Evolutionary conservation across 192 early-diverging fungal species (phyloP), one percentile per base, ranked within the genome.

Genomic region (Spizellomyces punctatus): DNA sequence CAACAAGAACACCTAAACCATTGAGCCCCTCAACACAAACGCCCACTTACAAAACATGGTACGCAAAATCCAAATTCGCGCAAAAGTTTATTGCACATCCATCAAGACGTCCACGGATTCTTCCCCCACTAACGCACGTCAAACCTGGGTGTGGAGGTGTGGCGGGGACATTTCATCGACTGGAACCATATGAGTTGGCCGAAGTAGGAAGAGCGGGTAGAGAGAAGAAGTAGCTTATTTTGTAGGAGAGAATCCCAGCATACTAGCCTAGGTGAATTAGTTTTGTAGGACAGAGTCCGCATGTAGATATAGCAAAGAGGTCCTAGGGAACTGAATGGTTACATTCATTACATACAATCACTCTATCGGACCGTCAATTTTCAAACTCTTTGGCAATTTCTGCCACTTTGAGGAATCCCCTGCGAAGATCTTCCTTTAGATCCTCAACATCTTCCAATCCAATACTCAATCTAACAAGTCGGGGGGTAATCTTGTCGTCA

Each of bases 361-460:
- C 27, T 36, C 27, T 36, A 36, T 36, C 27, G 27, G 3, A 36
- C 27, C 27, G 27, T 36, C 17, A 41, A 10, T 61, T 14, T 6
- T 19, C 59, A 61, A 61, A 61, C 36, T 61, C 42, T 41, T 42
- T 16, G 36, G 42, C 59, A 17, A 17, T 14, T 16, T 61, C 16
- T 54, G 27, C 42, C 5, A 61, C 59, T 5, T n/a, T 50, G 17
- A 59, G 59, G 47, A 91, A 78, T 19, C 82, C 85, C 50, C 76
- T 75, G 42, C 75, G 66, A 76, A 86, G 83, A 67, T 91, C 90
- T n/a, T 66, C 72, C 43, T 84, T 86, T 67, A 91, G 73, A 44
- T 90, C 90, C 43, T 89, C 86, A 57, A 82, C 69, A 43, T 78
- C 73, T 77, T 93, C 91, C 59, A 93, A 73, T 12, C 91, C 91